These are phyloP conservation scores for Pseudonitzschia pungens DNA, from an alignment of 108 stramenopile species.

Conservation along the genomic window DNA sequence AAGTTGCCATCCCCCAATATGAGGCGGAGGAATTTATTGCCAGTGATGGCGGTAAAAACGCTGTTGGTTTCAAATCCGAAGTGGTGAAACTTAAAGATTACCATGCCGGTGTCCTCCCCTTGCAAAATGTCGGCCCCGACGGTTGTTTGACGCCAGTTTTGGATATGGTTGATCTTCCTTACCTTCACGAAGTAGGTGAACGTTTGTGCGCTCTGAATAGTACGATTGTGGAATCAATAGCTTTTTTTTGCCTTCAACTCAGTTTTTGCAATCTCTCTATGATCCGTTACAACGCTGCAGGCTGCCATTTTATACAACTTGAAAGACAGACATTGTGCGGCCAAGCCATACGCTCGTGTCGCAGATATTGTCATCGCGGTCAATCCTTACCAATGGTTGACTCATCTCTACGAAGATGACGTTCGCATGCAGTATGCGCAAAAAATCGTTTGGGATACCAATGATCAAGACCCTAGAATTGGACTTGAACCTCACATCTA, in stretches of 20 bases:
- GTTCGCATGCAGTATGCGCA: slow-evolving; percentile 61
- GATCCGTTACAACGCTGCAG: slow-evolving; percentile 44
- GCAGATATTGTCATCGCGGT: slow-evolving; percentile 89
- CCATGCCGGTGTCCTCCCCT: slow-evolving; percentile 51
- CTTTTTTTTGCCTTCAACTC: no score
- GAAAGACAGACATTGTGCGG: slow-evolving; percentile 63
- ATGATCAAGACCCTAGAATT: slow-evolving; percentile 28
- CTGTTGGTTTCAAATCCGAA: slow-evolving; percentile 41
- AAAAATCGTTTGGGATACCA: slow-evolving; percentile 59
- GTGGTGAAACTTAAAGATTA: slow-evolving; percentile 74
- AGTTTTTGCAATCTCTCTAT: no score
- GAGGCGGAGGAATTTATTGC: slow-evolving; percentile 35
- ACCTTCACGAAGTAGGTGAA: slow-evolving; percentile 80
- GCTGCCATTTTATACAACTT: slow-evolving; percentile 85
- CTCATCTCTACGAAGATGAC: slow-evolving; percentile 64
- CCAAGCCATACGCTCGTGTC: slow-evolving; percentile 81
- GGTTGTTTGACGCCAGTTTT: slow-evolving; percentile 34
- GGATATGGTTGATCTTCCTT: slow-evolving; percentile 84
- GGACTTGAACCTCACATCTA: slow-evolving; percentile 61
- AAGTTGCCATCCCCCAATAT: slow-evolving; percentile 45
- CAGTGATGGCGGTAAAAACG: slow-evolving; percentile 46
- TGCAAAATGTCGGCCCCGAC: slow-evolving; percentile 52
- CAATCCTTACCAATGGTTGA: slow-evolving; percentile 87
- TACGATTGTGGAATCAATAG: no score
- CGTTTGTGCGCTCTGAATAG: no score